Evolutionary conservation across 768 basidiomycete genomes (phyloP).

Genomic region (Phylloporus scabripes): DNA sequence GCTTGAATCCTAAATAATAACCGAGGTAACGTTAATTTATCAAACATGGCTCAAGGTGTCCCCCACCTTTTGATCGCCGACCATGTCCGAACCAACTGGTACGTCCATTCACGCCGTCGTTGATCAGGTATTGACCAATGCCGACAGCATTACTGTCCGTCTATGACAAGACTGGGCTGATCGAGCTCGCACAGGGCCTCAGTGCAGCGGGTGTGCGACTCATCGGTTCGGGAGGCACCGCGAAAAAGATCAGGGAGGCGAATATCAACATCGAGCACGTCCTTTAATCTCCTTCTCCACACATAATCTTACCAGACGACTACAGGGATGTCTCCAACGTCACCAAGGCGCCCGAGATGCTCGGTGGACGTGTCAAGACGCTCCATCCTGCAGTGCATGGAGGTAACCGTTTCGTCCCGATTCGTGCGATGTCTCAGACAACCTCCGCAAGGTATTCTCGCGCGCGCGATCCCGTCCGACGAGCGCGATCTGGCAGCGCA

Average conservation of each 20-base stretch:
- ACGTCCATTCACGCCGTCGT: constrained; percentile 1
- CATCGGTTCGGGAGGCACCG: constrained; percentile 94
- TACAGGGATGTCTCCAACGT: constrained; percentile 92
- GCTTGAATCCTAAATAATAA: constrained; percentile 18
- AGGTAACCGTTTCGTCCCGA: constrained; percentile 43
- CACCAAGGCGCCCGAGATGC: constrained; percentile 98
- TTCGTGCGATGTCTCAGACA: neutral
- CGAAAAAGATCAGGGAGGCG: constrained; percentile 93
- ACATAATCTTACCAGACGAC: constrained; percentile 4
- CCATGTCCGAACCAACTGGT: constrained; percentile 29
- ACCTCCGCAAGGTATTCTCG: constrained; percentile 71
- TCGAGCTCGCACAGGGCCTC: constrained; percentile 87
- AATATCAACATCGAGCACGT: constrained; percentile 87
- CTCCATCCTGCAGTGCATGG: constrained; percentile 97
- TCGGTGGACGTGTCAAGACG: constrained; percentile 97
- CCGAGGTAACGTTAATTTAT: neutral
- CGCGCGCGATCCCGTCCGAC: constrained; percentile 87
- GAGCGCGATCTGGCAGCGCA: constrained; percentile 79
- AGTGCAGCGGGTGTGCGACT: constrained; percentile 76
- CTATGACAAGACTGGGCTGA: constrained; percentile 88
- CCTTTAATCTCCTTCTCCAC: constrained; percentile 1
- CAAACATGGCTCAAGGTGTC: neutral
- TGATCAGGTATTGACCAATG: constrained; percentile 2
- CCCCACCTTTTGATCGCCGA: constrained; percentile 7
- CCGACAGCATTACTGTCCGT: constrained; percentile 82